Conservation (phyloP, 257 asterid species). For the Cruciata laevipes region DNA sequence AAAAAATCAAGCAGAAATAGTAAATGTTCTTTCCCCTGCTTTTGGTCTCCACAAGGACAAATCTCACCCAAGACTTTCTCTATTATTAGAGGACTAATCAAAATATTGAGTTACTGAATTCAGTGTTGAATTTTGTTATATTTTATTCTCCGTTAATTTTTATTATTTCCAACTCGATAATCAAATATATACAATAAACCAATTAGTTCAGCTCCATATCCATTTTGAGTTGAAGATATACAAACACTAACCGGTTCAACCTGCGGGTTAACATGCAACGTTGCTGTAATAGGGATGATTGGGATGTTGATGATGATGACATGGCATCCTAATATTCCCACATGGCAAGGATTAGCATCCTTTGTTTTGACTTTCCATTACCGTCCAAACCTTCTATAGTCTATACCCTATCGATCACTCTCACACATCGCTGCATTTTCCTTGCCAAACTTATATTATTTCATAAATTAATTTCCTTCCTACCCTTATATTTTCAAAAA, state of each 20-base stretch:
- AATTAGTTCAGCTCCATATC: no score
- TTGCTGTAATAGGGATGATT: background rate
- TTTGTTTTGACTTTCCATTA: constrained; percentile 14
- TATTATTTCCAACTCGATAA: no score
- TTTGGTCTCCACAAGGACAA: no score
- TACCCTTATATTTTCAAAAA: no score
- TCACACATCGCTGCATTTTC: background rate
- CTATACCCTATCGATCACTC: background rate
- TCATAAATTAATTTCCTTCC: background rate
- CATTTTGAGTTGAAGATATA: background rate
- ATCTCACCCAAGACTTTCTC: no score
- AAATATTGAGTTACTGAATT: no score
- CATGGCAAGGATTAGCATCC: constrained; percentile 2
- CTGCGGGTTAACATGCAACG: background rate
- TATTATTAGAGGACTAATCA: no score
- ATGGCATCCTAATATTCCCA: constrained; percentile 8
- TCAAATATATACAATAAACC: no score
- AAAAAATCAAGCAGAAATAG: no score
- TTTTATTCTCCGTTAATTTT: no score
- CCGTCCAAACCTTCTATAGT: background rate
- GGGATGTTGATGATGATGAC: constrained; percentile 11
- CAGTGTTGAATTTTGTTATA: no score
- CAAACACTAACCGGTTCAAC: background rate
- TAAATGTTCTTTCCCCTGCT: no score
- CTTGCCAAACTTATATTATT: background rate